These are phyloP conservation scores for Coniochaeta sp. DNA, from an alignment of 2,329 filamentous ascomycete species.

Conservation along the genomic window DNA sequence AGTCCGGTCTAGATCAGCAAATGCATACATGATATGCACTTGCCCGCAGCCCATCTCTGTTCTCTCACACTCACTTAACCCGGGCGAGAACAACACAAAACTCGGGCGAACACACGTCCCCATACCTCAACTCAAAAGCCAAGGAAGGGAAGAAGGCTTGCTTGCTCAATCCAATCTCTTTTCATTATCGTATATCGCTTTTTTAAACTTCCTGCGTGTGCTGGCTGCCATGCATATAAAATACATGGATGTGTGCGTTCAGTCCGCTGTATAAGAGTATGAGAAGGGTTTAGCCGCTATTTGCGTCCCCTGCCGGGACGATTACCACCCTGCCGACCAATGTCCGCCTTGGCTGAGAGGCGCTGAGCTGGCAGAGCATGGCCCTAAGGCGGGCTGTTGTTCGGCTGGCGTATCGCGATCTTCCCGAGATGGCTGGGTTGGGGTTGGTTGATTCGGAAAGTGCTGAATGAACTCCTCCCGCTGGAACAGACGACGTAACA, in stretches of 20 bases:
- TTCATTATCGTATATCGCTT: background rate
- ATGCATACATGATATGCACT: background rate
- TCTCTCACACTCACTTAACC: background rate
- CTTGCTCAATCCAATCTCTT: background rate
- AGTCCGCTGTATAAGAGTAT: slow-evolving; percentile 3
- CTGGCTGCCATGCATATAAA: background rate
- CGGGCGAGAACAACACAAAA: background rate
- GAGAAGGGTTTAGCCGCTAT: slow-evolving; percentile 3
- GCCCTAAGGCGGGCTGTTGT: slow-evolving; percentile 3
- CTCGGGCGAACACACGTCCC: background rate
- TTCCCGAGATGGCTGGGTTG: background rate
- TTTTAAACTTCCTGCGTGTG: background rate
- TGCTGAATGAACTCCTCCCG: too few relatives aligned
- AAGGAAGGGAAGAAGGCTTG: background rate
- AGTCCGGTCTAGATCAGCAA: background rate
- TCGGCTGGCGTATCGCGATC: background rate
- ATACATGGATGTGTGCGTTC: background rate
- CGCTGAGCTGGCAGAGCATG: slow-evolving; percentile 10
- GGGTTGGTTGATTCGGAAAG: background rate
- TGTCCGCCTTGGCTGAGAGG: background rate
- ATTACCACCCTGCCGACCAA: slow-evolving; percentile 1
- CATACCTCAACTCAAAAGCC: too few relatives aligned
- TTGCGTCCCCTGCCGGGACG: background rate
- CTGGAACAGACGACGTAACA: too few relatives aligned
- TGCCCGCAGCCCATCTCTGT: background rate